Conservation (phyloP, 2,329 filamentous ascomycete genomes). For the Triangularia setosa region DNA sequence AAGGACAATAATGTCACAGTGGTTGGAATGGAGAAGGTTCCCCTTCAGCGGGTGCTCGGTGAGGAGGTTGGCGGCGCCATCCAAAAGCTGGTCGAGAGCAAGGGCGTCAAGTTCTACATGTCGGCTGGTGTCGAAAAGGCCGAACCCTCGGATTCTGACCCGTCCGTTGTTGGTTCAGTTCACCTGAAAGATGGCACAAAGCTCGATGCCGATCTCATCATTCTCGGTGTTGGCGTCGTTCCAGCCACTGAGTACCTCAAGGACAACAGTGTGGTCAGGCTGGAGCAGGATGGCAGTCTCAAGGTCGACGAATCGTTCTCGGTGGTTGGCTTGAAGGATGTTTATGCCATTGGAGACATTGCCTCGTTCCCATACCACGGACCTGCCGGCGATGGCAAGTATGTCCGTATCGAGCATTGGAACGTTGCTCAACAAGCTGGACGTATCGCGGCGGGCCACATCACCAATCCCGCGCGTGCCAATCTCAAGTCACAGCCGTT, state of each 20-base stretch:
- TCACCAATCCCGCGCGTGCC: conserved; percentile 64
- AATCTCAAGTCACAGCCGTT: conserved; percentile 63
- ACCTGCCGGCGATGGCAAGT: conserved; percentile 70
- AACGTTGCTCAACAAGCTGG: conserved; percentile 95
- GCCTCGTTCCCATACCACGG: conserved; percentile 92
- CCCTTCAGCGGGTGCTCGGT: conserved; percentile 83
- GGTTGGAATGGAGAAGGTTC: conserved; percentile 81
- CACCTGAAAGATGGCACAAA: conserved; percentile 80
- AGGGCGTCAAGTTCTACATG: conserved; percentile 86
- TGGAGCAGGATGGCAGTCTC: conserved; percentile 83
- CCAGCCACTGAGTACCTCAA: conserved; percentile 81
- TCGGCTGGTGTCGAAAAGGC: conserved; percentile 79
- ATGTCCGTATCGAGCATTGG: conserved; percentile 93
- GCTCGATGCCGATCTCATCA: conserved; percentile 82
- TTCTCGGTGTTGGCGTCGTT: conserved; percentile 83
- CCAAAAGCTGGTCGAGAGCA: conserved; percentile 73
- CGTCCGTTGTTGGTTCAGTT: conserved; percentile 73
- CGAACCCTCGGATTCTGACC: conserved; percentile 62
- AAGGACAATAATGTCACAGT: conserved; percentile 82
- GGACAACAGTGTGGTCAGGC: conserved; percentile 62
- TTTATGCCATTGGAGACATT: conserved; percentile 93
- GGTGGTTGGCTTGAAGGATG: conserved; percentile 71
- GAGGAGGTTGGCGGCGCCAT: conserved; percentile 76
- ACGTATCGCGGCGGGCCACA: conserved; percentile 72
- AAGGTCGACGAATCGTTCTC: conserved; percentile 75